Percentiles rank a stretch among this genome's conserved stretches.
Conservation (phyloP, 2,329 filamentous ascomycete species). For the Paraphaeosphaeria minitans region DNA sequence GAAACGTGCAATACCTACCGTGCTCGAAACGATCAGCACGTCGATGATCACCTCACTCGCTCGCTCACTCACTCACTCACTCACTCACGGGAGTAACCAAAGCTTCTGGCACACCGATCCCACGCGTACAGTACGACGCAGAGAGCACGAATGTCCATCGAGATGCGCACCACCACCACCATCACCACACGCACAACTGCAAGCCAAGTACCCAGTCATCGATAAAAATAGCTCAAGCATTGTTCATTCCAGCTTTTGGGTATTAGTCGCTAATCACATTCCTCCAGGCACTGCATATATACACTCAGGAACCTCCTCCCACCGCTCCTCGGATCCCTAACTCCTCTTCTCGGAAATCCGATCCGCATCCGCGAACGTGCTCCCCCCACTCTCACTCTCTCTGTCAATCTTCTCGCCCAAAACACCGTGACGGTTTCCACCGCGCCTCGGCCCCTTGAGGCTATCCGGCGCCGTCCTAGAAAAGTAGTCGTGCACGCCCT, state of each 20-base stretch:
- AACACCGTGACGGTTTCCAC: constrained; percentile 23
- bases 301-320: background rate
- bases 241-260: constrained; percentile 4
- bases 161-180: background rate
- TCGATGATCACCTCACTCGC: too few relatives aligned
- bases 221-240: background rate
- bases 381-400: constrained; percentile 1
- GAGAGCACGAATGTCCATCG: too few relatives aligned
- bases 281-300: background rate
- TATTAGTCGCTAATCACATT: constrained; percentile 2
- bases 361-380: constrained; percentile 1
- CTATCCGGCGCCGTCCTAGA: constrained; percentile 19
- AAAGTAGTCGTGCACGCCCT: constrained; percentile 44
- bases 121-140: too few relatives aligned
- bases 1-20: too few relatives aligned
- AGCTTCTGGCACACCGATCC: too few relatives aligned
- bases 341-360: constrained; percentile 7
- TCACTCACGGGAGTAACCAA: too few relatives aligned
- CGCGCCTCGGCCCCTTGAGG: constrained; percentile 9
- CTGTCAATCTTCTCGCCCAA: constrained; percentile 12
- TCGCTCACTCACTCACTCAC: too few relatives aligned
- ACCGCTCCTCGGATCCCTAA: background rate
- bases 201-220: background rate
- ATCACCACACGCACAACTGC: background rate
- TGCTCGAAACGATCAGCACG: too few relatives aligned